Evolutionary conservation across 164 flowering plant genomes (phyloP), one percentile per base, ranked within the genome.

Genomic region (Nelumbo lutea): DNA sequence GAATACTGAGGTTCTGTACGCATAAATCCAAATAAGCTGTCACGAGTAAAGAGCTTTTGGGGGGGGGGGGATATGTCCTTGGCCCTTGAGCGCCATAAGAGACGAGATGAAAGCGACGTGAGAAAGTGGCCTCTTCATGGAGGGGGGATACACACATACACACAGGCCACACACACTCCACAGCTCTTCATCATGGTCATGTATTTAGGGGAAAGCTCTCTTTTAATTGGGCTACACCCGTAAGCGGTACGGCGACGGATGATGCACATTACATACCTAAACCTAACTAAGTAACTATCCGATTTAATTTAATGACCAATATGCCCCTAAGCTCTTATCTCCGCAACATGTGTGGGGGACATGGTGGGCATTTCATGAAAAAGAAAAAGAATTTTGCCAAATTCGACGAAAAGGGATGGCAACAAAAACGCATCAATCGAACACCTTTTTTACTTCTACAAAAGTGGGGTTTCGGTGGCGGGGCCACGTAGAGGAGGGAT

Each of bases 361-460:
- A 4, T 46, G 48, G 48, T 51, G 8, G 55, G 55, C 3, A 7
- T 51, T 51, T 51, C 55, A 2, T n/a, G 27, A 65, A 65, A 62
- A 41, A 13, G 52, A 42, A 42, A n/a, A 42, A 5, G 10, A 15
- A 46, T 44, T 8, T 39, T 43, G n/a, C 9, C 51, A 41, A n/a
- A 9, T 43, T 45, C 57, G 40, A 14, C 15, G 50, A 51, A 51
- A 41, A 9, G 44, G 45, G 52, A 65, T 27, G 27, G 68, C 40
- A 65, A 65, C 58, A 50, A 51, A 65, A 47, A 65, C 59, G 8
- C 42, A 40, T 53, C 68, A 40, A 65, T 65, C 68, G 41, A 11
- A 65, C 59, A 65, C 68, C 44, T 65, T 65, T 65, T 6, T 46
- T 46, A 46, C 57, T 15, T 11, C 55, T 51, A 51, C 57, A 53